Evolutionary conservation across 129 eudicot genomes (phyloP), one percentile per base, ranked within the genome.

Genomic region (Centella asiatica): DNA sequence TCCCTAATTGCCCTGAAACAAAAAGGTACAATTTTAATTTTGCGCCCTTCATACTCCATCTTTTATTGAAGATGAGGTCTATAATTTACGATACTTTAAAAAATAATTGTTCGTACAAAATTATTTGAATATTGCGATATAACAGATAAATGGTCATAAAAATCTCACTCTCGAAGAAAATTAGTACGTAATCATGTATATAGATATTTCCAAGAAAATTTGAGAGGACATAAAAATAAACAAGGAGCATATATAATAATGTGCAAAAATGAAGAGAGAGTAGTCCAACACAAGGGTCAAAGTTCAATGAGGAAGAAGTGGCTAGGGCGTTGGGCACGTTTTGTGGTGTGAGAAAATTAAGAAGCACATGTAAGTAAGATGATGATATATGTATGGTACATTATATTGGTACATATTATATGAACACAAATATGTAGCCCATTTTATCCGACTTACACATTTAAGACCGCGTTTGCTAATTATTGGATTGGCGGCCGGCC

Each of bases 381-480:
- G n/a, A 8, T 24, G 32, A 28, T 51, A 11, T 31, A 50, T 29
- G 15, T 24, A 9, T 28, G 26, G 29, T n/a, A 51, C 26, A 8
- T 22, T 10, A 24, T 51, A 24, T 51, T 51, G 23, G 57, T n/a
- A n/a, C n/a, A n/a, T n/a, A 51, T 31, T 51, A 51, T 23, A 0
- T 51, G n/a, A 10, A 24, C 31, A 23, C 26, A 51, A 51, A 24
- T 51, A 11, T 51, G 11, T 51, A 22, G 57, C 32, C 7, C n/a
- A 51, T 3, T 51, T 51, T 51, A 22, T 0, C n/a, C 18, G 4
- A 13, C 31, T 51, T 51, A 24, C 32, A 12, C 24, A 49, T 22
- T 51, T 49, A 51, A 24, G 32, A 51, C 57, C 57, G 32, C 57
- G 32, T 51, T 51, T 51, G 57, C 32, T 49, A 17, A 49, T 49